Base-by-base conservation (phyloP, 2,329 filamentous ascomycete species). In the Biscogniauxia marginata region DNA sequence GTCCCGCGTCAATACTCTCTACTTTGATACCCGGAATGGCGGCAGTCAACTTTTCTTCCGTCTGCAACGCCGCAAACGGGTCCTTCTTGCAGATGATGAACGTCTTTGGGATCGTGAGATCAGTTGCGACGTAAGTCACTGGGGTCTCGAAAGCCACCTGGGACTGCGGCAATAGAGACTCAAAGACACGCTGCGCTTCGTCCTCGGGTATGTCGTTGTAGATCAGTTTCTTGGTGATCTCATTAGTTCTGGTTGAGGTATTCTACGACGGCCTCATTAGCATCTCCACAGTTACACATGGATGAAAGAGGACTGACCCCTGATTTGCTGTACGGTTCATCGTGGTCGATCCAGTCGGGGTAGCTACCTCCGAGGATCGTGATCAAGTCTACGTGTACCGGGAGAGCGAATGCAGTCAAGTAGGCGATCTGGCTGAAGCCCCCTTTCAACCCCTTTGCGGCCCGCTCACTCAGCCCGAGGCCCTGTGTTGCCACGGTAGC, bases 401-500 rank as follows among this genome's bases (percentile, higher is more conserved):
- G 64, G 0, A 70, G 39, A 2, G 67, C 67, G 44, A 70, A 65
- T 0, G 69, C 61, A 0, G 69, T 53, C 1, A 73, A 47, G 25
- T 67, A 72, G 0, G 72, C 46, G 11, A 71, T 57, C 1, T 63
- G 54, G 4, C 62, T 67, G 21, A 73, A 62, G 2, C 71, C 70
- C 11, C 71, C 71, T 2, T 52, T 11, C 2, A 68, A 24, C 0
- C 70, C 70, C 13, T 59, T 56, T 0, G 58, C 60, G 8, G 55
- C 50, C 3, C 70, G 51, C 4, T 72, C 70, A 1, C 65, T 58
- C 22, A 70, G 13, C 3, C 66, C 65, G 18, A 65, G 52, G 3
- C 67, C 66, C 4, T 64, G 57, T 1, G 45, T 58, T 0, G 60
- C 59, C n/a, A 22, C 21, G 46, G 23, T 34, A n/a, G 45, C 19